Evolutionary conservation across 352 stramenopile genomes (phyloP).

Genomic region (Ophiocytium majus): DNA sequence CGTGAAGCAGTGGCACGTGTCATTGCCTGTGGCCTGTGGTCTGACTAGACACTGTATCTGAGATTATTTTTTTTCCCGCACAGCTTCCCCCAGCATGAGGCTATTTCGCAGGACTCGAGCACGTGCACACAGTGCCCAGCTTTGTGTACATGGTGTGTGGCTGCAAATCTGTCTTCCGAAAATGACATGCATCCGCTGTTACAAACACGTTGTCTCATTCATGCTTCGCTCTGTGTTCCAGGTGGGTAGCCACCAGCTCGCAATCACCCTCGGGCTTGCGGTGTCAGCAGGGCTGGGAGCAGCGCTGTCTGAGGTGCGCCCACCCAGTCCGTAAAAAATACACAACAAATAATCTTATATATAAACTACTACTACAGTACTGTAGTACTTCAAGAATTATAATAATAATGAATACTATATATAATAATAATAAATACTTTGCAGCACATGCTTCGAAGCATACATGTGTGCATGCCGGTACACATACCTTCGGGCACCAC

Average conservation of each 20-base stretch:
- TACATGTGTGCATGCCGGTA: no score
- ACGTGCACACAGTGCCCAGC: background rate
- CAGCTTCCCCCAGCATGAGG: no score
- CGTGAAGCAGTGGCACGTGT: no score
- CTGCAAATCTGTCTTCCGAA: background rate
- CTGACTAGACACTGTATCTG: no score
- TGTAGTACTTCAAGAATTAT: no score
- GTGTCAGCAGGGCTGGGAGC: background rate
- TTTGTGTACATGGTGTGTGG: background rate
- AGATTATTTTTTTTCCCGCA: no score
- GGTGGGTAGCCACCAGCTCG: constrained; percentile 17
- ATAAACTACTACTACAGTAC: background rate
- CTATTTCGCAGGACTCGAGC: no score
- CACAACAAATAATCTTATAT: background rate
- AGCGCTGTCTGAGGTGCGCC: background rate
- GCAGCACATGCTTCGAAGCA: background rate
- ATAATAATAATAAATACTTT: background rate
- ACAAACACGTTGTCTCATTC: background rate
- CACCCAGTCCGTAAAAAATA: background rate
- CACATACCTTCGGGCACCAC: no score
- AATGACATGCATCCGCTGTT: background rate
- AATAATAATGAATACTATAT: no score
- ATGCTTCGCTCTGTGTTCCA: background rate
- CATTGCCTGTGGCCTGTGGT: no score
- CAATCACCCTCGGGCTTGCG: constrained; percentile 21